phyloP scores from a whole-genome alignment of 176 grass and related monocot species.

The Zoysia pacifica region DNA sequence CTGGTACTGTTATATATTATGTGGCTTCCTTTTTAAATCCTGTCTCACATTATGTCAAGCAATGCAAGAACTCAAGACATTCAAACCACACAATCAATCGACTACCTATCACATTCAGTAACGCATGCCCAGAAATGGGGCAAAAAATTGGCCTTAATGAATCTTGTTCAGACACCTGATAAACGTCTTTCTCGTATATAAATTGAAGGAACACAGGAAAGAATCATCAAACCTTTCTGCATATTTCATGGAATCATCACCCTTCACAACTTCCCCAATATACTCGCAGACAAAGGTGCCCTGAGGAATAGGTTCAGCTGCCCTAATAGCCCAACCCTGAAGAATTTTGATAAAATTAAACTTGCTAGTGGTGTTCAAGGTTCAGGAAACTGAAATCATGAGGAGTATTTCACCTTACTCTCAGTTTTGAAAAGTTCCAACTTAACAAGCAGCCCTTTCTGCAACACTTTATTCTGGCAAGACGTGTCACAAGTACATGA shows the following conservation, averaged over 20 bases:
- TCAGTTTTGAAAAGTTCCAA: conserved; percentile 91
- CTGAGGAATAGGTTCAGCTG: conserved; percentile 70
- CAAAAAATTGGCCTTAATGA: neutral
- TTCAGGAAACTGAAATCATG: conserved; percentile 29
- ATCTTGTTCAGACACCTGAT: neutral
- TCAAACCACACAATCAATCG: too few species aligned
- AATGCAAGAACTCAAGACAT: too few species aligned
- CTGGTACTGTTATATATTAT: too few species aligned
- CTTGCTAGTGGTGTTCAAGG: neutral
- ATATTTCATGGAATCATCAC: conserved; percentile 50
- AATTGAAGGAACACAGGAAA: conserved; percentile 21
- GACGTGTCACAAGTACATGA: conserved; percentile 67
- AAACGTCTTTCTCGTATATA: neutral
- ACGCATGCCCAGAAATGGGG: neutral
- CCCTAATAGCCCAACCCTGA: conserved; percentile 95
- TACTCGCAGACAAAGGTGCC: conserved; percentile 96
- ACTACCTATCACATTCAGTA: too few species aligned
- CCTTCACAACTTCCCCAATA: conserved; percentile 79
- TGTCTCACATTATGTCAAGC: too few species aligned
- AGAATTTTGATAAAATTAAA: conserved; percentile 43
- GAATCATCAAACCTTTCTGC: conserved; percentile 58
- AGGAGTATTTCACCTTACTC: conserved; percentile 64
- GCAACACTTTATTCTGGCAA: conserved; percentile 93
- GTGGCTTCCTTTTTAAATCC: too few species aligned
- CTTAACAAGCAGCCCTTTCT: conserved; percentile 82